Evolutionary conservation across 1,139 yeast species (phyloP).

Genomic region (Taiozyma sp.): DNA sequence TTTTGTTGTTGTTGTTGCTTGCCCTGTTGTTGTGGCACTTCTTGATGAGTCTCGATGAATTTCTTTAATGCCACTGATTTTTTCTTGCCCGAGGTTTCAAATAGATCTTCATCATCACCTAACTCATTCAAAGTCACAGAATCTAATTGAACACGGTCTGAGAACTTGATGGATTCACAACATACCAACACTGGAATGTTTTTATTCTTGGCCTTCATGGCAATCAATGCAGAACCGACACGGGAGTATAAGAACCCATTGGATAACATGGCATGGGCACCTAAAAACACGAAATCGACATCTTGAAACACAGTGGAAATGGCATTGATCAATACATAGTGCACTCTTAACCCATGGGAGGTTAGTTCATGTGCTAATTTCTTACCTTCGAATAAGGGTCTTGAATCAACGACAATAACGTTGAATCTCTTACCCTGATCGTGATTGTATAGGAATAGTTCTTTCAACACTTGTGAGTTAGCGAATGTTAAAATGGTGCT

Average conservation of each 20-base stretch:
- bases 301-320: conserved; percentile 65
- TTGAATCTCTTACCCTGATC: conserved; percentile 62
- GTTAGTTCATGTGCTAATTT: conserved; percentile 61
- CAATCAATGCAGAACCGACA: conserved; percentile 91
- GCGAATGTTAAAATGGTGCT: conserved; percentile 86
- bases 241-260: conserved; percentile 91
- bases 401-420: conserved; percentile 87
- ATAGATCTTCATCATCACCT: conserved; percentile 76
- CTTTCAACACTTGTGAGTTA: conserved; percentile 76
- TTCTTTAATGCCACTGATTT: conserved; percentile 63
- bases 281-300: conserved; percentile 86
- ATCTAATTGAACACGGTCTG: conserved; percentile 93
- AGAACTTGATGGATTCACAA: conserved; percentile 91
- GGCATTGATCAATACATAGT: conserved; percentile 76
- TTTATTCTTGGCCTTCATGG: conserved; percentile 84
- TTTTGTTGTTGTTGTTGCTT: conserved; percentile 16
- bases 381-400: conserved; percentile 94
- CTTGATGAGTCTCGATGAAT: conserved; percentile 45
- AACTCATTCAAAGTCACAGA: conserved; percentile 91
- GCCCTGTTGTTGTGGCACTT: conserved; percentile 20
- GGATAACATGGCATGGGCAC: conserved; percentile 96
- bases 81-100: conserved; percentile 43
- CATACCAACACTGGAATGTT: conserved; percentile 93
- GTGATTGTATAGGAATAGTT: conserved; percentile 66
- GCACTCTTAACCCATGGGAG: conserved; percentile 50